Base-by-base conservation (phyloP, 495 filamentous ascomycete species). In the Daldinia decipiens region DNA sequence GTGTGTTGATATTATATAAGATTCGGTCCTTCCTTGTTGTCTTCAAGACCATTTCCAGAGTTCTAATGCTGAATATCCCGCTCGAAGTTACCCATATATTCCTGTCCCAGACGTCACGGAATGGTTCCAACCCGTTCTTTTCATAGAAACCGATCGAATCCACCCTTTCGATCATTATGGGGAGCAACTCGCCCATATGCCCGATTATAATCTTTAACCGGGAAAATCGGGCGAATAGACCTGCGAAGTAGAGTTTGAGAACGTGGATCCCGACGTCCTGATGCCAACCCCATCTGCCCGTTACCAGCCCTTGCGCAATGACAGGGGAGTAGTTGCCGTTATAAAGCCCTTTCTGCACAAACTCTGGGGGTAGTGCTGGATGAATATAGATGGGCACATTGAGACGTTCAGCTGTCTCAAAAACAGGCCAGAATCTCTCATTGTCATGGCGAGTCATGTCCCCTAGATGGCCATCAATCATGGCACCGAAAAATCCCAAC, bases 61-160 rank as follows among this genome's bases (percentile, higher is more conserved):
- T 50, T 52, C 70, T 67, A 36, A 64, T 53, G 32, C 82, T 86
- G 74, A 89, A 91, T 51, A 88, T 83, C 0, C 89, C 88, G 19
- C 82, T 85, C 2, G 89, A 90, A 3, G 88, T 91, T 55, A 90
- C 84, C 86, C 85, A 91, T 45, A 91, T 79, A 59, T 91, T 90
- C 53, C 81, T 76, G 27, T 84, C 81, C 72, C 87, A 90, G 59
- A 89, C 88, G 15, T 88, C 81, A 43, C 78, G 76, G 69, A 90
- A 87, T 24, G 82, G 84, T 76, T 82, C 80, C 69, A 81, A 80
- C 7, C 21, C 60, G 53, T 79, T 82, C 43, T 77, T 68, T 59
- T 86, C 81, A 65, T 84, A 82, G 67, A 83, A 80, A 34, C 82
- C 78, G 52, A 83, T 78, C 24, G 83, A 83, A 52, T 84, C 78